These are phyloP conservation scores for Entoloma clypeatum DNA, from an alignment of 1,284 basidiomycete species.

Conservation along the genomic window DNA sequence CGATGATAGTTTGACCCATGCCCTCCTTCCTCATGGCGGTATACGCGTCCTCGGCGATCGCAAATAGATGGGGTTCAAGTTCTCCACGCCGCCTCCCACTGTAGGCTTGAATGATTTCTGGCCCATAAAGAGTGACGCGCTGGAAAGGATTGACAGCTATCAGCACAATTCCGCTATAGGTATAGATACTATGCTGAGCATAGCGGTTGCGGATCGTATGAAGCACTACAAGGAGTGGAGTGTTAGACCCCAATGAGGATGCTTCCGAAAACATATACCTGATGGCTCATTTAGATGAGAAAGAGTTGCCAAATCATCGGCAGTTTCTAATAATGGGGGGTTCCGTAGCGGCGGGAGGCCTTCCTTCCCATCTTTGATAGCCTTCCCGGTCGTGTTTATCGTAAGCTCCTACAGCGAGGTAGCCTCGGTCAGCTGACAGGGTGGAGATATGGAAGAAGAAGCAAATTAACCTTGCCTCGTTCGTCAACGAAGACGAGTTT, in stretches of 20 bases:
- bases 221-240: constrained; percentile 56
- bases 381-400: constrained; percentile 74
- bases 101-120: constrained; percentile 97
- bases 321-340: constrained; percentile 93
- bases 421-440: constrained; percentile 14
- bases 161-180: constrained; percentile 96
- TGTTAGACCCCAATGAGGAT: constrained; percentile 6
- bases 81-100: constrained; percentile 91
- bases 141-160: constrained; percentile 99
- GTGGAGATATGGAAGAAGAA: constrained; percentile 13
- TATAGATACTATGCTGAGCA: constrained; percentile 96
- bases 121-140: constrained; percentile 88
- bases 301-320: constrained; percentile 96
- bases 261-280: constrained; percentile 50
- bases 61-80: constrained; percentile 96
- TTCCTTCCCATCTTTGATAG: constrained; percentile 71
- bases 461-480: constrained; percentile 70
- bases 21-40: constrained; percentile 95
- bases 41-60: constrained; percentile 99
- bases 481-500: constrained; percentile 81
- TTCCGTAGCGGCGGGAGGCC: constrained; percentile 92
- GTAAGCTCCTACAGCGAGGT: constrained; percentile 56
- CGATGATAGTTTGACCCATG: constrained; percentile 98
- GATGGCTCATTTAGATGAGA: constrained; percentile 98
- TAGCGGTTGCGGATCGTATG: constrained; percentile 98